Percentiles rank a stretch among this genome's conserved stretches.
Evolutionary conservation across 345 rosid genomes (phyloP).

Genomic region (Melaleuca alternifolia): DNA sequence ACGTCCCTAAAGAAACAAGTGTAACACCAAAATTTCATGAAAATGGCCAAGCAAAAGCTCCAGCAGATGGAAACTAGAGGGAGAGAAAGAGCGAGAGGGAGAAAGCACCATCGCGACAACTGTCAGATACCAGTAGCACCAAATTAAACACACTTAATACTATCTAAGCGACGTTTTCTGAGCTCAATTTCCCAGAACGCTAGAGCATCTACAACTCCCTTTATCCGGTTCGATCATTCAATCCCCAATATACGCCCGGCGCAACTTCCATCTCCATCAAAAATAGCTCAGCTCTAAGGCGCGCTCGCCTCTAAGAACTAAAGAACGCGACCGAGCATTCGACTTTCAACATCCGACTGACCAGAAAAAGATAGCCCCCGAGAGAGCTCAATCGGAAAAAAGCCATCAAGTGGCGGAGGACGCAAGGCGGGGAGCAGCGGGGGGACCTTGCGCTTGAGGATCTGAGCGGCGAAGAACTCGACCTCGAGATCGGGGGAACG

Average conservation of each 20-base stretch:
- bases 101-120: background rate
- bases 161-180: background rate
- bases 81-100: background rate
- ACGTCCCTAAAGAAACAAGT: background rate
- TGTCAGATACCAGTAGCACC: background rate
- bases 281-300: background rate
- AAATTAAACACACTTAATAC: background rate
- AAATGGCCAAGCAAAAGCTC: background rate
- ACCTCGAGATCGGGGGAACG: slow-evolving; percentile 51
- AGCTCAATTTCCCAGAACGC: background rate
- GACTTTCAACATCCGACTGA: background rate
- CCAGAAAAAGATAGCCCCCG: background rate
- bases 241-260: background rate
- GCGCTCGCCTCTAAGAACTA: background rate
- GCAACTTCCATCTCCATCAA: background rate
- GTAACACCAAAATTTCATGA: background rate
- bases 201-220: background rate
- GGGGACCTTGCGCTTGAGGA: slow-evolving; percentile 86
- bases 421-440: background rate
- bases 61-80: background rate
- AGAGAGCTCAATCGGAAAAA: background rate
- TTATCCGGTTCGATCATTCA: background rate
- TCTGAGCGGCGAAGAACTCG: slow-evolving; percentile 92
- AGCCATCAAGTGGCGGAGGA: background rate
- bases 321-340: background rate